These are phyloP conservation scores for Tulasnella sp. DNA, from an alignment of 768 basidiomycete genomes.

Conservation along the genomic window DNA sequence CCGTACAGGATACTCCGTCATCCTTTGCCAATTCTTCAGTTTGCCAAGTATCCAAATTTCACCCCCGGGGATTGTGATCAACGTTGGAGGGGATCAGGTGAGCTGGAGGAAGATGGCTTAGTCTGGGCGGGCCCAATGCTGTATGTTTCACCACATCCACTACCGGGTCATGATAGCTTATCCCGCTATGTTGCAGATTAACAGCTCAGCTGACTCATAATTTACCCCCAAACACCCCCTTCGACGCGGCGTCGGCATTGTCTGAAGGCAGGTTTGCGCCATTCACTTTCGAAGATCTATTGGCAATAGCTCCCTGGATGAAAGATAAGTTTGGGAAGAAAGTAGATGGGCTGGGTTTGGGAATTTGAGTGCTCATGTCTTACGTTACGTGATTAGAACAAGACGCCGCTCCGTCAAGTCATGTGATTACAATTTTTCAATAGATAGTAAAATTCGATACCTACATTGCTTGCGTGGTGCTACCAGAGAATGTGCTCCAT, in stretches of 20 bases:
- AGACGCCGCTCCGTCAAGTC: no score
- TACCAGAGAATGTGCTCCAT: no score
- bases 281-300: conserved; percentile 55
- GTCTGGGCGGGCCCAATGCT: conserved; percentile 18
- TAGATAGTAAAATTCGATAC: no score
- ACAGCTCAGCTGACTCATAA: conserved; percentile 7
- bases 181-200: background rate
- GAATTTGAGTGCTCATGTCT: no score
- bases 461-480: no score
- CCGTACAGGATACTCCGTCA: conserved; percentile 35
- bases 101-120: conserved; percentile 25
- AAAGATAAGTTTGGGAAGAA: conserved; percentile 47
- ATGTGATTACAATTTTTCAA: no score
- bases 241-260: background rate
- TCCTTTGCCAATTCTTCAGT: conserved; percentile 43
- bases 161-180: background rate
- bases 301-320: conserved; percentile 69
- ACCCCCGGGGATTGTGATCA: conserved; percentile 55
- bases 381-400: no score
- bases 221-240: background rate
- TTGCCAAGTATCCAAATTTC: conserved; percentile 57
- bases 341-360: conserved; percentile 67
- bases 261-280: conserved; percentile 40
- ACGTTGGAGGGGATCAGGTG: conserved; percentile 38
- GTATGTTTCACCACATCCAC: conserved; percentile 1